Base-by-base conservation (phyloP, 768 basidiomycete genomes). In the Phylloporus arenicola region DNA sequence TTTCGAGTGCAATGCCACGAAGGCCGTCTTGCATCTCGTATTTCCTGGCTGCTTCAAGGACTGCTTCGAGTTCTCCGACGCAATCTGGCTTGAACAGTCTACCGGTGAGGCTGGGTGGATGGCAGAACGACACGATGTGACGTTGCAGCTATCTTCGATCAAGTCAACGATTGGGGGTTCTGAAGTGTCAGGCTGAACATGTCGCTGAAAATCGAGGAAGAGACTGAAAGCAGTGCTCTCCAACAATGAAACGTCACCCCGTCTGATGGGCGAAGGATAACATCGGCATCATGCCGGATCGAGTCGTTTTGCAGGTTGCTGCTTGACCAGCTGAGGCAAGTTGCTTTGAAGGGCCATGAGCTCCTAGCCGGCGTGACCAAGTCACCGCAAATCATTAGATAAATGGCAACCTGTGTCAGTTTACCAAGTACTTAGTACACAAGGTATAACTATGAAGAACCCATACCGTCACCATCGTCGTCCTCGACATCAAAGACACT, bases 181-280 rank as follows among this genome's bases (percentile, higher is more conserved):
- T 24, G 24, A 24, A 6, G 24, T 24, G 2, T 49, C 44, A 20
- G 47, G n/a, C 17, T 29, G 45, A 59, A 53, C 60, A 59, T 56
- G 27, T 39, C 45, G 3, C 19, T 17, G 43, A 62, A 61, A 0
- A 60, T 27, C 0, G 60, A 41, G 3, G 60, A 62, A 4, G 50
- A 43, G 0, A 59, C 27, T 14, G 49, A 51, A 8, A 56, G 17
- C 2, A 56, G 4, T 0, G 24, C 29, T 16, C 53, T 59, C 57
- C 50, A 59, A 5, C 54, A 45, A 1, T 40, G 6, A 29, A 56
- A 51, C 3, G n/a, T 22, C 3, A 19, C 3, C 16, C 30, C 27
- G 33, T 59, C 54, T 13, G 60, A 53, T 14, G 54, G 53, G 13
- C 57, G 52, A 13, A 62, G 50, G 25, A 56, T 22, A 16, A 59